A percentile compares a stretch with the other conserved stretches of the same genome.
Evolutionary conservation across 371 early-diverging fungal genomes (phyloP).

Genomic region (Conidiobolus coronatus): DNA sequence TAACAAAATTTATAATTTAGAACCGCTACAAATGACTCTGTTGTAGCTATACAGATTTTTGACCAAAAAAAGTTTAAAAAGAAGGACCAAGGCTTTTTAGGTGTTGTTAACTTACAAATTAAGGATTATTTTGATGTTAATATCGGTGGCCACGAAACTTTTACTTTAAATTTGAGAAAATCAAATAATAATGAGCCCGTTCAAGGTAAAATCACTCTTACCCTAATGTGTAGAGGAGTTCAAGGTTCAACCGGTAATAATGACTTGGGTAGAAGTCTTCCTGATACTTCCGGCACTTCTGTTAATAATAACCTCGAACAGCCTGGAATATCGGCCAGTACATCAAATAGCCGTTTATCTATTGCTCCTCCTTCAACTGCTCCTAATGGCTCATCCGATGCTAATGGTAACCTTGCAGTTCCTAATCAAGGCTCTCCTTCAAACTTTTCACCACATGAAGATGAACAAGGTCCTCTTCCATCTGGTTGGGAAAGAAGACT

Average conservation of each 20-base stretch:
- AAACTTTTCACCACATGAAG: constrained; percentile 22
- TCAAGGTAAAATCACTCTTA: constrained; percentile 59
- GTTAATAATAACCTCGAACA: neutral
- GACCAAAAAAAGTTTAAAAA: constrained; percentile 90
- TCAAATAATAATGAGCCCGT: constrained; percentile 52
- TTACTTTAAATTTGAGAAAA: constrained; percentile 66
- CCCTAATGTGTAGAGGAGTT: constrained; percentile 16
- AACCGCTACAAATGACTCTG: constrained; percentile 41
- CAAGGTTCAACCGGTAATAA: neutral
- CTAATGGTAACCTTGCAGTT: constrained; percentile 4
- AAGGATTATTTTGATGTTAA: constrained; percentile 50
- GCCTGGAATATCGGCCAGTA: neutral
- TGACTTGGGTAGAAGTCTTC: constrained; percentile 7
- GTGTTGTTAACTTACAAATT: constrained; percentile 71
- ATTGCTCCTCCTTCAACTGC: constrained; percentile 7
- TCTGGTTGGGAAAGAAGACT: constrained; percentile 44
- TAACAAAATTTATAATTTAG: constrained; percentile 12
- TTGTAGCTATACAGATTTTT: constrained; percentile 82
- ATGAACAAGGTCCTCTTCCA: constrained; percentile 39
- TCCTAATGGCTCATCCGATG: constrained; percentile 8
- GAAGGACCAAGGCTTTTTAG: constrained; percentile 83
- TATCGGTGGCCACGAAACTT: constrained; percentile 56
- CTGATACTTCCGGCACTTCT: constrained; percentile 5
- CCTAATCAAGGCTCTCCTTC: constrained; percentile 5
- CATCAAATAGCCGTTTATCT: neutral